Conservation (phyloP, 2,329 filamentous ascomycete species). For the Microcyclosporella mali region DNA sequence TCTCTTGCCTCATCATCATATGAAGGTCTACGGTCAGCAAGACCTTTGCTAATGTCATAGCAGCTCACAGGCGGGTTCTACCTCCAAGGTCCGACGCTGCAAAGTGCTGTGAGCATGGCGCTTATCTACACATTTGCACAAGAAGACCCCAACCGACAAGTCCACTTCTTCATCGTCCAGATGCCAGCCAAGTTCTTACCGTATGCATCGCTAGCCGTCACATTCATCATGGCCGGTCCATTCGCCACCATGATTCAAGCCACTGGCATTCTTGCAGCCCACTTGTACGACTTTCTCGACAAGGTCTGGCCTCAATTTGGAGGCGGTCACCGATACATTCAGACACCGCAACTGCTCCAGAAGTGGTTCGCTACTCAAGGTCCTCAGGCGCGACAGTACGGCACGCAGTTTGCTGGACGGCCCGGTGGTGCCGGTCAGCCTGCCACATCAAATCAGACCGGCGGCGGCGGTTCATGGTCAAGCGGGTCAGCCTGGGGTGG, state of each 20-base stretch:
- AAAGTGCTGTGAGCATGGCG: constrained; percentile 63
- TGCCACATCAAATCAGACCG: constrained; percentile 22
- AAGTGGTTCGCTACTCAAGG: constrained; percentile 53
- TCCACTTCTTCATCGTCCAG: constrained; percentile 73
- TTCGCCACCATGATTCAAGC: constrained; percentile 55
- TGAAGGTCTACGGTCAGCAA: constrained; percentile 1
- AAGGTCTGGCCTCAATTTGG: constrained; percentile 85
- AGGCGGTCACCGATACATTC: constrained; percentile 69
- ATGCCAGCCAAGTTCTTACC: constrained; percentile 79
- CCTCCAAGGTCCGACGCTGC: constrained; percentile 48
- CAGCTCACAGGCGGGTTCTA: constrained; percentile 39
- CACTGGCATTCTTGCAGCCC: constrained; percentile 78
- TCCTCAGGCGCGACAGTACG: constrained; percentile 51
- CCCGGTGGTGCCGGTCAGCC: constrained; percentile 38
- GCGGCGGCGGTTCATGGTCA: constrained; percentile 28
- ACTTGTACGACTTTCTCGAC: constrained; percentile 84
- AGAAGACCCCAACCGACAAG: constrained; percentile 71
- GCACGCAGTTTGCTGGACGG: constrained; percentile 49
- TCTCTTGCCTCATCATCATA: constrained; percentile 5
- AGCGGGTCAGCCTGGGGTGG: constrained; percentile 48
- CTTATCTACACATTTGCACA: constrained; percentile 79
- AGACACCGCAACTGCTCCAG: constrained; percentile 66
- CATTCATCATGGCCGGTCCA: constrained; percentile 61
- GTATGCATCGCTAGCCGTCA: constrained; percentile 68
- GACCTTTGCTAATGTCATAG: constrained; percentile 19